Evolutionary conservation across 441 rosid genomes (phyloP).

Genomic region (Corymbia calophylla): DNA sequence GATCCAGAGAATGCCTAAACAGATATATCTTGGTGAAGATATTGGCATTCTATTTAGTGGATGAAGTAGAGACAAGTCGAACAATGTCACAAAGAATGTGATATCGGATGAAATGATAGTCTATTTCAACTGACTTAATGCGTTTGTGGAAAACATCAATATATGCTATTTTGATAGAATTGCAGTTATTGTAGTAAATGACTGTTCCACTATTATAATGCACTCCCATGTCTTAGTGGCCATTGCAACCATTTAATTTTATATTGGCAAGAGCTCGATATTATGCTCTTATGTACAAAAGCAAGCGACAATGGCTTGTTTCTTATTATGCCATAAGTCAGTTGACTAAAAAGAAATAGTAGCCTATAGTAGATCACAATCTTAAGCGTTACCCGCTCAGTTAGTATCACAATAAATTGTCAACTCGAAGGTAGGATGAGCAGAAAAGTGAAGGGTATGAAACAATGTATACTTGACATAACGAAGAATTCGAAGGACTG

Average conservation of each 20-base stretch:
- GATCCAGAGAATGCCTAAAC: background rate
- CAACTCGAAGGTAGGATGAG: too few relatives aligned
- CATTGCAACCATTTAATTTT: background rate
- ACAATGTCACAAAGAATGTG: too few relatives aligned
- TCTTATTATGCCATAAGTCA: background rate
- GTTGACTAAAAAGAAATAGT: background rate
- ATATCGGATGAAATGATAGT: background rate
- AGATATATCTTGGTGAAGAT: too few relatives aligned
- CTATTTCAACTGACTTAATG: too few relatives aligned
- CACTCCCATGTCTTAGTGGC: background rate
- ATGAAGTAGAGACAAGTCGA: background rate
- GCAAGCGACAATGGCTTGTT: background rate
- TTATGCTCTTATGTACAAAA: background rate
- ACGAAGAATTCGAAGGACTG: too few relatives aligned
- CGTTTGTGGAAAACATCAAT: background rate
- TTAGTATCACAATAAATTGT: too few relatives aligned
- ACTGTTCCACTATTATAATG: background rate
- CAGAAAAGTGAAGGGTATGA: too few relatives aligned
- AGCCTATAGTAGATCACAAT: too few relatives aligned
- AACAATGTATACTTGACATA: too few relatives aligned
- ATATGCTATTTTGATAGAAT: background rate
- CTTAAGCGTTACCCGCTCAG: too few relatives aligned
- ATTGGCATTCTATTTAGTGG: background rate
- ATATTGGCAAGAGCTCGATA: background rate
- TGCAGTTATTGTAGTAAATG: rapidly evolving